These are phyloP conservation scores for Dictyostelium gargantuum DNA, from an alignment of 208 protist genomes.

Conservation along the genomic window DNA sequence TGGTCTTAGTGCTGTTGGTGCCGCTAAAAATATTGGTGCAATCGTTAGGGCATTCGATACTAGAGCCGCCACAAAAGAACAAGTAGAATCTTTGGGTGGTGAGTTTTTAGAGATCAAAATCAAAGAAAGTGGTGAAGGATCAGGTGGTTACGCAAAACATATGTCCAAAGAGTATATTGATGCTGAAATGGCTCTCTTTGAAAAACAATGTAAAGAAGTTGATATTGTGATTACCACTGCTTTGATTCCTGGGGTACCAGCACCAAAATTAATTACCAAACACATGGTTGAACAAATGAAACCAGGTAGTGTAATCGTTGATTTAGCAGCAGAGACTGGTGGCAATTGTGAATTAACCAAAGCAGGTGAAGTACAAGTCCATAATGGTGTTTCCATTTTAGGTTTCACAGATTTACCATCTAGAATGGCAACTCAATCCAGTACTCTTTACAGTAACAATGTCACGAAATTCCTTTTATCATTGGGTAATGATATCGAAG, in stretches of 20 bases:
- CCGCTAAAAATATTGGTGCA: slow-evolving; percentile 91
- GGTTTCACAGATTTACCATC: slow-evolving; percentile 91
- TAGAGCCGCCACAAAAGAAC: slow-evolving; percentile 88
- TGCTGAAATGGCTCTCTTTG: slow-evolving; percentile 89
- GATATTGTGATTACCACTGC: slow-evolving; percentile 96
- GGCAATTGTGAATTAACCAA: slow-evolving; percentile 90
- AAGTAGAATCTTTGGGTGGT: slow-evolving; percentile 90
- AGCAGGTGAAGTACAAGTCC: slow-evolving; percentile 81
- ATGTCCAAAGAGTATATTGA: slow-evolving; percentile 90
- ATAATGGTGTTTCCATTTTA: slow-evolving; percentile 84
- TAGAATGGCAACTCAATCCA: slow-evolving; percentile 86
- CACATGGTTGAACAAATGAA: slow-evolving; percentile 90
- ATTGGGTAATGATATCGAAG: slow-evolving; percentile 53
- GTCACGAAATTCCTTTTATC: slow-evolving; percentile 86
- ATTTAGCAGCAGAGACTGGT: slow-evolving; percentile 90
- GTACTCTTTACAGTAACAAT: slow-evolving; percentile 90
- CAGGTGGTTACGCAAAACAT: slow-evolving; percentile 90
- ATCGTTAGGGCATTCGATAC: slow-evolving; percentile 93
- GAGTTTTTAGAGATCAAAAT: slow-evolving; percentile 90
- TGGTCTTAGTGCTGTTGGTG: slow-evolving; percentile 89
- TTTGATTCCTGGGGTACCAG: slow-evolving; percentile 88
- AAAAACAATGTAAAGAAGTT: slow-evolving; percentile 87
- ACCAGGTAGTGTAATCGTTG: slow-evolving; percentile 91
- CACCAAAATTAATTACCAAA: slow-evolving; percentile 89
- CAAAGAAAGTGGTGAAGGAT: slow-evolving; percentile 86